These are phyloP conservation scores for Cyclotella cryptica DNA, from an alignment of 108 stramenopile genomes.

Conservation along the genomic window DNA sequence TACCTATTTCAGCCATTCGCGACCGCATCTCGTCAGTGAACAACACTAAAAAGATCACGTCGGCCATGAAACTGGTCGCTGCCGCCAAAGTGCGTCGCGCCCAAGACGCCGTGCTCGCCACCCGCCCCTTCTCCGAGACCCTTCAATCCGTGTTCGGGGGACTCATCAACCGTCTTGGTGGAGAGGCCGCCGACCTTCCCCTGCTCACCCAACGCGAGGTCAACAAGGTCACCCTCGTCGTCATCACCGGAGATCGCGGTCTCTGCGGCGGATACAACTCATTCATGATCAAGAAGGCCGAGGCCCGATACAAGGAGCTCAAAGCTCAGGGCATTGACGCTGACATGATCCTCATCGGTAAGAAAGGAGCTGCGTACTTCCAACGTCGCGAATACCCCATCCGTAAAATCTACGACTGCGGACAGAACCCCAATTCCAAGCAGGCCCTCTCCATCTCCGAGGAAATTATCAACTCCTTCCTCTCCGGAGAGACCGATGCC, in stretches of 20 bases:
- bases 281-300: constrained; percentile 96
- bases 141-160: constrained; percentile 96
- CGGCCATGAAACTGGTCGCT: constrained; percentile 98
- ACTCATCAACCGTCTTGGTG: constrained; percentile 81
- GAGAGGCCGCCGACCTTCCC: constrained; percentile 92
- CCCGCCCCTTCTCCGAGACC: constrained; percentile 96
- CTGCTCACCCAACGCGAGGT: constrained; percentile 95
- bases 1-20: constrained; percentile 73
- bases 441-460: constrained; percentile 92
- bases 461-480: constrained; percentile 91
- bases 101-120: constrained; percentile 95
- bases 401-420: constrained; percentile 82
- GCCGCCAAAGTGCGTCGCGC: constrained; percentile 97
- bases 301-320: constrained; percentile 88
- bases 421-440: constrained; percentile 92
- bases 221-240: constrained; percentile 93
- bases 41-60: constrained; percentile 94
- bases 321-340: constrained; percentile 81
- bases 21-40: constrained; percentile 91
- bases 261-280: constrained; percentile 98
- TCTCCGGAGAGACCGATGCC: constrained; percentile 92
- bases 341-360: constrained; percentile 91
- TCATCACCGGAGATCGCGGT: constrained; percentile 94
- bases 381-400: constrained; percentile 79
- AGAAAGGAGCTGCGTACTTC: constrained; percentile 93